A percentile compares a stretch with the other conserved stretches of the same genome.
Evolutionary conservation across 176 grass and related monocot genomes (phyloP).

Genomic region (Oryza longistaminata): DNA sequence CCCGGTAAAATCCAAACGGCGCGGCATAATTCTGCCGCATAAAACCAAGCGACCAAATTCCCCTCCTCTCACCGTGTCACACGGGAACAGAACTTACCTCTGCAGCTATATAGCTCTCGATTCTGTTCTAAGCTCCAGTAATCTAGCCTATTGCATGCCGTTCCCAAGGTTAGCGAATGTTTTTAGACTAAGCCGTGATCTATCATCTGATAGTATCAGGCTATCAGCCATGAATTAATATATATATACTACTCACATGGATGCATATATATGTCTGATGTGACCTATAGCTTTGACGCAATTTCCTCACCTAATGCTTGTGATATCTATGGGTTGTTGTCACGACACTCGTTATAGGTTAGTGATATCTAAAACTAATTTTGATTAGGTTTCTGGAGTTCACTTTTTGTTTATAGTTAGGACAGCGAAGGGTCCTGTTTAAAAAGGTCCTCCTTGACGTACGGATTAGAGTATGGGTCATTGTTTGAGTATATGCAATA

Average conservation of each 20-base stretch:
- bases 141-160: background rate
- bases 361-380: background rate
- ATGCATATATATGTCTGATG: background rate
- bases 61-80: conserved; percentile 11
- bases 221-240: background rate
- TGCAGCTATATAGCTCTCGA: background rate
- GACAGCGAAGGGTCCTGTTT: conserved; percentile 14
- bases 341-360: background rate
- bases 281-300: background rate
- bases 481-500: conserved; percentile 12
- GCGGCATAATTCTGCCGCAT: conserved; percentile 23
- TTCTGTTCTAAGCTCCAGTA: background rate
- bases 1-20: conserved; percentile 37
- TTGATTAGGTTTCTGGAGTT: background rate
- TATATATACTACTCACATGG: background rate
- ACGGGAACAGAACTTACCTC: background rate
- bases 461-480: background rate
- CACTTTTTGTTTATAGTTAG: conserved; percentile 17
- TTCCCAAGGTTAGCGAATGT: conserved; percentile 12
- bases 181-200: background rate
- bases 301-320: conserved; percentile 8
- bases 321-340: background rate
- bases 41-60: conserved; percentile 39
- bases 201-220: background rate
- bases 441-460: background rate